Conservation (phyloP, 768 basidiomycete species). For the Holtermannia corniformis region DNA sequence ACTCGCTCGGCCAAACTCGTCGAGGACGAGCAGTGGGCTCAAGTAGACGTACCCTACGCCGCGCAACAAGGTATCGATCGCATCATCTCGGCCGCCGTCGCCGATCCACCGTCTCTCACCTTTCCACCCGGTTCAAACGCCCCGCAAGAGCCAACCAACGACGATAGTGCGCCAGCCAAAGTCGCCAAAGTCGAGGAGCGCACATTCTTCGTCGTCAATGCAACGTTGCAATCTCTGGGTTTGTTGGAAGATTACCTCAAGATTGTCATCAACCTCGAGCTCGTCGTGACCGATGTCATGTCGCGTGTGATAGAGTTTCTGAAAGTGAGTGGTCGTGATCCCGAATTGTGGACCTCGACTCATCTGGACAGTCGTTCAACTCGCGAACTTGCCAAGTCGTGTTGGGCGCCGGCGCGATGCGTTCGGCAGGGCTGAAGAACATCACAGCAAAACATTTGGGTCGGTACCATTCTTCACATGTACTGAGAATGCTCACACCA, state of each 20-base stretch:
- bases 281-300: constrained; percentile 93
- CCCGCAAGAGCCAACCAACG: no score
- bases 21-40: constrained; percentile 91
- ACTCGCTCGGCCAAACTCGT: constrained; percentile 76
- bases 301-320: constrained; percentile 85
- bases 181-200: constrained; percentile 59
- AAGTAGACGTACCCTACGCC: constrained; percentile 57
- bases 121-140: constrained; percentile 3
- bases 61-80: constrained; percentile 65
- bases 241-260: constrained; percentile 77
- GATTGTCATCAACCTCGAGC: constrained; percentile 74
- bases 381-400: constrained; percentile 97
- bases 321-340: constrained; percentile 51
- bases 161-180: constrained; percentile 42
- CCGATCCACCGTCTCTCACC: constrained; percentile 51
- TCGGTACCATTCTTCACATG: constrained; percentile 36
- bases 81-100: constrained; percentile 70
- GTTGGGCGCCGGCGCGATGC: constrained; percentile 96
- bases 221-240: constrained; percentile 63
- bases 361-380: constrained; percentile 68
- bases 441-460: constrained; percentile 97
- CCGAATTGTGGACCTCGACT: background rate
- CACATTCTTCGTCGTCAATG: constrained; percentile 73
- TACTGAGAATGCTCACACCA: background rate
- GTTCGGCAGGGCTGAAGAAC: constrained; percentile 91